A percentile compares a stretch with the other conserved stretches of the same genome.
phyloP scores from a whole-genome alignment of 257 asterid genomes.

The Craterostigma plantagineum region DNA sequence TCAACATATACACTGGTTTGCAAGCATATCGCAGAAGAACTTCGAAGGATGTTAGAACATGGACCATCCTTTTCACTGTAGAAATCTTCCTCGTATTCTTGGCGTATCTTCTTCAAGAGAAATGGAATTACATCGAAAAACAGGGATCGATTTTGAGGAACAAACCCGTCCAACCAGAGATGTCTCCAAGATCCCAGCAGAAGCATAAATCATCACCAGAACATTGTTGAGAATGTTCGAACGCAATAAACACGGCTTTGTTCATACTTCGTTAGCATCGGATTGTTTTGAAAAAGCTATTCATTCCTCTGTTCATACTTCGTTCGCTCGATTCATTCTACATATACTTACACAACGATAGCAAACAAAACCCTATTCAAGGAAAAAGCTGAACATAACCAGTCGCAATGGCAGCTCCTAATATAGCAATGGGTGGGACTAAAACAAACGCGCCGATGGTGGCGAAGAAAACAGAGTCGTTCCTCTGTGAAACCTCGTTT shows the following conservation, averaged over 20 bases:
- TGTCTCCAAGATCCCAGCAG: slow-evolving; percentile 19
- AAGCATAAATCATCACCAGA: no score
- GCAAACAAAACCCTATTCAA: slow-evolving; percentile 17
- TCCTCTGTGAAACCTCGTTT: slow-evolving; percentile 75
- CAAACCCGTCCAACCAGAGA: slow-evolving; percentile 42
- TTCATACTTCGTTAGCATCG: no score
- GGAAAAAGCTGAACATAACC: slow-evolving; percentile 90
- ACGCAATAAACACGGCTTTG: neutral
- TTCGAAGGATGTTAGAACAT: slow-evolving; percentile 23
- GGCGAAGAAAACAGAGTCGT: slow-evolving; percentile 70
- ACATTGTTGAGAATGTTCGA: slow-evolving; percentile 2
- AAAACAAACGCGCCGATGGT: slow-evolving; percentile 74
- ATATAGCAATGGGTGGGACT: slow-evolving; percentile 60
- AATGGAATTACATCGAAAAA: slow-evolving; percentile 48
- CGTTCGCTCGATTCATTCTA: no score
- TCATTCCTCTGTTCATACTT: no score
- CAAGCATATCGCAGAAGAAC: slow-evolving; percentile 56
- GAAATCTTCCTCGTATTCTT: slow-evolving; percentile 34
- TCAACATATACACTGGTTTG: slow-evolving; percentile 64
- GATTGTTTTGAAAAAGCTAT: no score
- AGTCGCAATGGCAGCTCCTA: slow-evolving; percentile 83
- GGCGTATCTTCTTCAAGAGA: slow-evolving; percentile 64
- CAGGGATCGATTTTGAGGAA: slow-evolving; percentile 20
- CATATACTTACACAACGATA: no score
- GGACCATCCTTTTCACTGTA: slow-evolving; percentile 43